phyloP scores from a whole-genome alignment of 192 early-diverging fungal genomes.

The Radiomyces spectabilis region DNA sequence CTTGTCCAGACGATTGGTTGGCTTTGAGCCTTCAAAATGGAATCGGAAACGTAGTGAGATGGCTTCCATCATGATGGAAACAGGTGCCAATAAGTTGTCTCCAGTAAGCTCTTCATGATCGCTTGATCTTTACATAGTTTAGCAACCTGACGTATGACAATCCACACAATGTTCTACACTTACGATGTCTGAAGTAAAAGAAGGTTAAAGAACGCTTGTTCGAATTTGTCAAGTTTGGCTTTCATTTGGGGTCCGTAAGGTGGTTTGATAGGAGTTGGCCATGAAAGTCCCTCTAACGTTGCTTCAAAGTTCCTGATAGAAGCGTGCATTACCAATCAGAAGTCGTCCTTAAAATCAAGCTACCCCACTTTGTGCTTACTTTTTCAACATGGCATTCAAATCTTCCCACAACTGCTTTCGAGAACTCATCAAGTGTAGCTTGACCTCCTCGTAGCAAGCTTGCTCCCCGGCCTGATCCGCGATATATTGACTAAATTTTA shows the following conservation, averaged over 20 bases:
- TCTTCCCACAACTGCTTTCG: conserved; percentile 35
- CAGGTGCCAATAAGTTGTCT: conserved; percentile 35
- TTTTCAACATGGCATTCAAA: conserved; percentile 32
- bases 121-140: too few relatives aligned
- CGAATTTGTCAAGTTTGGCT: conserved; percentile 1
- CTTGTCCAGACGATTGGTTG: conserved; percentile 70
- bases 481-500: conserved; percentile 22
- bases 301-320: conserved; percentile 14
- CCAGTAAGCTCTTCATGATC: neutral
- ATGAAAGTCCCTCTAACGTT: conserved; percentile 2
- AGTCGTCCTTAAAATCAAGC: too few relatives aligned
- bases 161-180: neutral
- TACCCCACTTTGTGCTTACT: too few relatives aligned
- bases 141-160: too few relatives aligned
- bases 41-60: conserved; percentile 61
- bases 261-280: conserved; percentile 6
- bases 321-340: too few relatives aligned
- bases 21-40: conserved; percentile 62
- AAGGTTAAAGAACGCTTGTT: conserved; percentile 4
- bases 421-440: conserved; percentile 22
- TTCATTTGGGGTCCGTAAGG: conserved; percentile 18
- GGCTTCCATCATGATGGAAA: conserved; percentile 47
- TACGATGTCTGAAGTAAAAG: conserved; percentile 12
- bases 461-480: conserved; percentile 1
- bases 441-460: conserved; percentile 19